Evolutionary conservation across 805 yeast genomes (phyloP).

Genomic region (Teunomyces pallodes): DNA sequence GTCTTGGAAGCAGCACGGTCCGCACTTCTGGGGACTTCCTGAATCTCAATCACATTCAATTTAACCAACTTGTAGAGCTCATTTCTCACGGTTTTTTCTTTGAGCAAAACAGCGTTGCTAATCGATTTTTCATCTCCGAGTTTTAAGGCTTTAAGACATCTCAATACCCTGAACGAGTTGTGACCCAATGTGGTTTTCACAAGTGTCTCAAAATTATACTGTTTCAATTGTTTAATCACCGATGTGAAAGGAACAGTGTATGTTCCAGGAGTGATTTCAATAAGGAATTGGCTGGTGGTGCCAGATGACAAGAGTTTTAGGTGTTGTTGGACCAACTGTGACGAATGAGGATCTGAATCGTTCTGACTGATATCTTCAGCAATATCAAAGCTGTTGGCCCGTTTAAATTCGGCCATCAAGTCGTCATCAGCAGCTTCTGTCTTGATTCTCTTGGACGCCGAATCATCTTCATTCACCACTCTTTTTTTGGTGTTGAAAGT

Average conservation of each 20-base stretch:
- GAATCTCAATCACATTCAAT: constrained; percentile 76
- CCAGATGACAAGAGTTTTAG: constrained; percentile 60
- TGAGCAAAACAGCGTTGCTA: constrained; percentile 70
- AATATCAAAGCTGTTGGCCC: background rate
- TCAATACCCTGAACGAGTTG: constrained; percentile 67
- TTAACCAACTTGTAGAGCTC: constrained; percentile 64
- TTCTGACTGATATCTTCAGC: constrained; percentile 13
- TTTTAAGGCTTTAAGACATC: constrained; percentile 68
- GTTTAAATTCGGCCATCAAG: background rate
- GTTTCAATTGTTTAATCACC: constrained; percentile 45
- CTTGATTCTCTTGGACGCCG: constrained; percentile 36
- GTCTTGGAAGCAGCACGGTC: constrained; percentile 92
- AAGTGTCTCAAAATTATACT: constrained; percentile 53
- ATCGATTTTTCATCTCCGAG: constrained; percentile 84
- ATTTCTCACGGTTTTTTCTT: constrained; percentile 72
- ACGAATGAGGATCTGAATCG: constrained; percentile 25
- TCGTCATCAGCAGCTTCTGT: constrained; percentile 22
- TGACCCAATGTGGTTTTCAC: constrained; percentile 62
- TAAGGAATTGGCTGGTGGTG: constrained; percentile 54
- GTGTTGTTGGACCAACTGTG: constrained; percentile 55
- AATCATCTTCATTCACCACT: constrained; percentile 10
- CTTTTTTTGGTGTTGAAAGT: constrained; percentile 24
- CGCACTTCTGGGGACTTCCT: constrained; percentile 88
- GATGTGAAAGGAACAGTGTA: constrained; percentile 64
- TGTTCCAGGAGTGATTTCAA: constrained; percentile 51